Percentiles rank a stretch among this genome's conserved stretches.
These are phyloP conservation scores for Pezicula radicicola DNA, from an alignment of 2,329 filamentous ascomycete species.

Conservation along the genomic window DNA sequence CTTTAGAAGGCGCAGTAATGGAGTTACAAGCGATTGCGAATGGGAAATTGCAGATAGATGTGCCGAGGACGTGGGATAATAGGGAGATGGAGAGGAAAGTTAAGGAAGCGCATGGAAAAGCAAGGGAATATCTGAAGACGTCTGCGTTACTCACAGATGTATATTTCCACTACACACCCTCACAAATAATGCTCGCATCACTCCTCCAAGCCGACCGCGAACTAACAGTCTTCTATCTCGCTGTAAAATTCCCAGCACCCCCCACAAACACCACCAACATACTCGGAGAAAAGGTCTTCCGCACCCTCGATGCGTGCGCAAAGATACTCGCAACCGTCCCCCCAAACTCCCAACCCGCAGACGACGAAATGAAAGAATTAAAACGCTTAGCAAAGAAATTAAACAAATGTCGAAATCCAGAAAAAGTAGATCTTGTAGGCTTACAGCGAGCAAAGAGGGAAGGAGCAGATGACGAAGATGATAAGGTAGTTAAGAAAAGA, in stretches of 20 bases:
- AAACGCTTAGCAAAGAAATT: constrained; percentile 65
- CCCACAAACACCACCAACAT: constrained; percentile 6
- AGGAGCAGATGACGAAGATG: constrained; percentile 24
- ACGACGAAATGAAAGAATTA: constrained; percentile 41
- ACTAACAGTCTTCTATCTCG: constrained; percentile 37
- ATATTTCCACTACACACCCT: constrained; percentile 95
- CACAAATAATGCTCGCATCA: constrained; percentile 87
- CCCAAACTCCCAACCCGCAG: constrained; percentile 22
- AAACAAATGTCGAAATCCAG: constrained; percentile 70
- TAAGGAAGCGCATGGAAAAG: constrained; percentile 65
- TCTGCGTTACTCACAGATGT: constrained; percentile 85
- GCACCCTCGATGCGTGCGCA: constrained; percentile 46
- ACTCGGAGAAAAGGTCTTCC: constrained; percentile 45
- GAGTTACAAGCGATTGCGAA: constrained; percentile 70
- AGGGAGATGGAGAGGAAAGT: constrained; percentile 37
- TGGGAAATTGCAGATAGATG: constrained; percentile 23
- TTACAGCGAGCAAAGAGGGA: constrained; percentile 58
- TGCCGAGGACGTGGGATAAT: neutral
- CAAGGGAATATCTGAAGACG: constrained; percentile 71
- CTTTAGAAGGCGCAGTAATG: constrained; percentile 81
- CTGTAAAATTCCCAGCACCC: constrained; percentile 21
- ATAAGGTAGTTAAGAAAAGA: constrained; percentile 33
- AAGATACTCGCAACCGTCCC: constrained; percentile 54
- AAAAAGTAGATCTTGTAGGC: constrained; percentile 69
- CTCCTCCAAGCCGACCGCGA: constrained; percentile 71